Evolutionary conservation across 2,329 filamentous ascomycete species (phyloP), one percentile per base, ranked within the genome.

Genomic region (Colletotrichum lentis): DNA sequence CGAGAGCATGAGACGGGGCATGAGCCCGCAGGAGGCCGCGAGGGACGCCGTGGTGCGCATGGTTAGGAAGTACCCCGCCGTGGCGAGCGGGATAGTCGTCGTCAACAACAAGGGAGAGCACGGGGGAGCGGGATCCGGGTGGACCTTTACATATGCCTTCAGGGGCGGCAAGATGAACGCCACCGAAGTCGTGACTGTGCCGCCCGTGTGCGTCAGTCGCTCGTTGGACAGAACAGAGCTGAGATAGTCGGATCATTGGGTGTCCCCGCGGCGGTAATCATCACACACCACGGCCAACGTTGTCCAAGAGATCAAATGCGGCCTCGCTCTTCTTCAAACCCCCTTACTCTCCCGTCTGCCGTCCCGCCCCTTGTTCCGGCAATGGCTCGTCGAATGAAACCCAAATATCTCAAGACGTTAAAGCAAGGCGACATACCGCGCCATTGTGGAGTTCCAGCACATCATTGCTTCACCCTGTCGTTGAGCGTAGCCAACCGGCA

Each of bases 121-220:
- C 50, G 85, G 80, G 0, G 85, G 76, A 1, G 85, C 85, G 0
- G 84, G 76, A 0, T 85, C 83, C 1, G 84, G 84, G 0, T 87
- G 85, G 85, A 82, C 78, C 0, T 87, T 87, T 70, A 84, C 82
- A 3, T 87, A 87, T 70, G 76, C 84, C 0, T 85, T 81, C 69
- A 76, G 84, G 4, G 82, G 82, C 3, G 81, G 80, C 0, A 71
- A 67, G 8, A 86, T 87, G 85, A 75, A 78, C 20, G 76, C 77
- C 44, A 80, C 83, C 0, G 72, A 77, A 50, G 83, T 85, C 1
- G 78, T 86, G 0, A 79, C 74, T 3, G 80, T 87, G 39, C 61
- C 69, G 14, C 69, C 70, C 18, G 54, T 70, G 8, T 65, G 59
- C 20, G 56, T 66, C 1, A 52, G 55, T n/a, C 55, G 50, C 0